Evolutionary conservation across 1,139 yeast species (phyloP), one percentile per base, ranked within the genome.

Genomic region (Wickerhamomyces sp.): DNA sequence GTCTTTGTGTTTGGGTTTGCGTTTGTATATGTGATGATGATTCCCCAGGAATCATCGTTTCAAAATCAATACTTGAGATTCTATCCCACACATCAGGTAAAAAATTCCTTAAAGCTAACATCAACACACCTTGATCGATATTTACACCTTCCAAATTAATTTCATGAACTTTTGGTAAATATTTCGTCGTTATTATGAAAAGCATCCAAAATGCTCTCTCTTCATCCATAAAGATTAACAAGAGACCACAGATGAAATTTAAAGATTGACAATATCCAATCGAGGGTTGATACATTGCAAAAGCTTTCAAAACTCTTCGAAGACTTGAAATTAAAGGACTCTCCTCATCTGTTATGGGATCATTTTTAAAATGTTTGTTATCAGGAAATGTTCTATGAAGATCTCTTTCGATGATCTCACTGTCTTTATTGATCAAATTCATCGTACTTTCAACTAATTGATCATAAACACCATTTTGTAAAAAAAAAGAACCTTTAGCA

Each of bases 191-290:
- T 31, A 89, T 74, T 20, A 88, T 85, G 4, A 87, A 95, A 49
- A 91, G 68, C 95, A 91, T 83, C 98, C 98, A 91, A 55, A 89
- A 89, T 0, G 95, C 78, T 41, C 72, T 72, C 53, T 91, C 97
- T 55, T 91, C 98, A 42, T 77, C 81, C 81, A 89, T 71, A 54
- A 89, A 88, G 15, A 91, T 61, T 26, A 91, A 63, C 29, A 91
- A 61, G 38, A 88, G 66, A 0, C 96, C 98, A 2, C 95, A 95
- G 33, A 91, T 68, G 56, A 91, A 91, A 52, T 91, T 91, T 51
- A 91, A 71, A 15, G 95, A 85, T 58, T 91, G 98, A 58, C 98
- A 91, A 61, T 91, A 91, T 2, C 98, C 98, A 34, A 89, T 85
- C 31, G 80, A 78, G 1, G 97, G 96, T 51, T 81, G 87, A 53